Base-by-base conservation (phyloP, 2,329 filamentous ascomycete genomes). In the Trichoderma sp. region DNA sequence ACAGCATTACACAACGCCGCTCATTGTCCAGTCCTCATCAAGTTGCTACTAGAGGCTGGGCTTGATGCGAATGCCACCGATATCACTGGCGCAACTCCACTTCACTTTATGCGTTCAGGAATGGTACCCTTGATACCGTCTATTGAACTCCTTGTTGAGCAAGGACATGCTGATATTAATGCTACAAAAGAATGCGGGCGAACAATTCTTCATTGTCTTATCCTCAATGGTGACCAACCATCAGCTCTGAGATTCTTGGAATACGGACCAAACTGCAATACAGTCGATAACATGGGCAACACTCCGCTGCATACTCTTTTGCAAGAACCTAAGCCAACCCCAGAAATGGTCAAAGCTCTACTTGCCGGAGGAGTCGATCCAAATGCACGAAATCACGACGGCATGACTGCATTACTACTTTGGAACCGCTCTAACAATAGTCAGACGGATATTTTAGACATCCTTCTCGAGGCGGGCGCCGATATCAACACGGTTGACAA, bases 131-230 rank as follows among this genome's bases (percentile, higher is more conserved):
- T n/a, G 41, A n/a, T 45, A 45, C 41, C 80, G 4, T 75, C 74
- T 6, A 31, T 82, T 11, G 63, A 53, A 3, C 74, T 81, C 18
- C 76, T 84, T 0, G 60, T 83, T 6, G 75, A 81, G 31, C 53
- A 77, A 2, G 79, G 79, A 1, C 71, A 79, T 18, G 78, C 76
- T 1, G 64, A 81, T 24, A 75, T 83, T 41, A 80, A 84, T 59
- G 75, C 77, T 9, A 68, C 41, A 27, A 65, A 68, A 1, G 16
- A 16, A 6, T 60, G 78, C 38, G 80, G 80, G 9, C 63, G 38
- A 8, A 81, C 80, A 1, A 81, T 81, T 12, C 78, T 83, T 21
- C 60, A 80, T 2, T 6, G 1, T 29, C 7, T 79, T 14, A 3
- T 35, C 3, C 1, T 1, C 4, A 6, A 38, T 27, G 3, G 24